A percentile compares a stretch with the other conserved stretches of the same genome.
These are phyloP conservation scores for Selenicereus undatus DNA, from an alignment of 148 eudicot genomes.

Conservation along the genomic window DNA sequence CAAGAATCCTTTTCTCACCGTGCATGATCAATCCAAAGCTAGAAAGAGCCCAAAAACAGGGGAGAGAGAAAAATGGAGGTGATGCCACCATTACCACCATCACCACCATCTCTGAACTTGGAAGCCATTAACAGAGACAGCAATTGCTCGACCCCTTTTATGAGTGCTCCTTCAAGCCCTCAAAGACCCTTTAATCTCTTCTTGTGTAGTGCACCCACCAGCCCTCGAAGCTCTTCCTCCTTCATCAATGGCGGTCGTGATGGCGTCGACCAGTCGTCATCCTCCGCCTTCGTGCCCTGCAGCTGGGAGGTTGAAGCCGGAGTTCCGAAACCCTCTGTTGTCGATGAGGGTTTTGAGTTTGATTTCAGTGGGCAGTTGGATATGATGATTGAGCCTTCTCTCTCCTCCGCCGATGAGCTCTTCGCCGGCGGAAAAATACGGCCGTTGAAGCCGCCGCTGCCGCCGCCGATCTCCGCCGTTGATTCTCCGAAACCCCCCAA, in stretches of 20 bases:
- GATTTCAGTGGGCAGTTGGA: background rate
- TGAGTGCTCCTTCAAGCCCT: slow-evolving; percentile 49
- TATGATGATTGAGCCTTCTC: background rate
- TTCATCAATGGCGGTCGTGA: background rate
- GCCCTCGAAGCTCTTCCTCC: slow-evolving; percentile 34
- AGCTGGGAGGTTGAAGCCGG: no score
- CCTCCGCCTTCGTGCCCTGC: no score
- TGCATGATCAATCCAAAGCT: no score
- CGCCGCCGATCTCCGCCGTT: background rate
- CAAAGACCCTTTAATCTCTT: slow-evolving; percentile 22
- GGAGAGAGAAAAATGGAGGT: no score
- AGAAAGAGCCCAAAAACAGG: no score
- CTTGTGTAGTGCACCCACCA: slow-evolving; percentile 51
- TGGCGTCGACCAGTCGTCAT: background rate
- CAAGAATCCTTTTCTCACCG: no score
- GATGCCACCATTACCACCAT: no score
- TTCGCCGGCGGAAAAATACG: slow-evolving; percentile 32
- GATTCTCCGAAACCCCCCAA: slow-evolving; percentile 8
- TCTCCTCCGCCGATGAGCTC: slow-evolving; percentile 6
- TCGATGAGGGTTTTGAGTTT: background rate
- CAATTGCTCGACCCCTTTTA: slow-evolving; percentile 19
- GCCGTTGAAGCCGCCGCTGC: slow-evolving; percentile 30
- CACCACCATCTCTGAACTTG: background rate
- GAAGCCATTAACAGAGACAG: background rate
- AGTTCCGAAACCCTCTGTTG: background rate